These are phyloP conservation scores for Didymella segeticola DNA, from an alignment of 2,329 filamentous ascomycete species.

Conservation along the genomic window DNA sequence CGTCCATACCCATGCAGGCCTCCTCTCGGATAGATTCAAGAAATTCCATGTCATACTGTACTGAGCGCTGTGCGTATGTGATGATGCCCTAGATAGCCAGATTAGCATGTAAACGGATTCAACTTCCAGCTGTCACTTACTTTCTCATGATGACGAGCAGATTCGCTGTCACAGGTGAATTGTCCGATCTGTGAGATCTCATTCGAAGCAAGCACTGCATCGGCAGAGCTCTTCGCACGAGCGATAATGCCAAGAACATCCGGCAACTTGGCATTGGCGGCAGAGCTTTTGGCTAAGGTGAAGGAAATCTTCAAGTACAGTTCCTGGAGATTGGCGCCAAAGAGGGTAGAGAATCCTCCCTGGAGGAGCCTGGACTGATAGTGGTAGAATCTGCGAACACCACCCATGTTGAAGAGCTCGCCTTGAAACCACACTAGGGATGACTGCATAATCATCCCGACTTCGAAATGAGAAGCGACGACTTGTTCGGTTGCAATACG, in stretches of 20 bases:
- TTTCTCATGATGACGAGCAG: conserved; percentile 59
- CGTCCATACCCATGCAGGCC: conserved; percentile 63
- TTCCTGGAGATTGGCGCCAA: conserved; percentile 34
- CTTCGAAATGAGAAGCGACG: conserved; percentile 32
- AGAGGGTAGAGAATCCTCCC: conserved; percentile 31
- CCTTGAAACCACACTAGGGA: conserved; percentile 35
- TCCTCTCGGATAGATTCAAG: conserved; percentile 62
- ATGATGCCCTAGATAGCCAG: conserved; percentile 52
- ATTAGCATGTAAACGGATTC: too few species aligned
- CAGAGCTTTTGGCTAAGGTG: conserved; percentile 35
- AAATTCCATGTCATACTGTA: conserved; percentile 60
- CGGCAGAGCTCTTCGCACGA: conserved; percentile 54
- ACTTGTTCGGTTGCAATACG: conserved; percentile 30
- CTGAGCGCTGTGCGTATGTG: conserved; percentile 57
- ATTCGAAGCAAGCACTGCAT: conserved; percentile 56
- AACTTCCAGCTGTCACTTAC: too few species aligned
- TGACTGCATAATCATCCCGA: conserved; percentile 32
- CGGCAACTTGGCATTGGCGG: conserved; percentile 46
- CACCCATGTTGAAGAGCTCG: conserved; percentile 37
- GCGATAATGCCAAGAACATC: conserved; percentile 55
- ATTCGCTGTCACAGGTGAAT: conserved; percentile 56
- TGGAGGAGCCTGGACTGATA: conserved; percentile 34
- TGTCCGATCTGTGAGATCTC: conserved; percentile 60
- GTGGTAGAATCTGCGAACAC: conserved; percentile 36
- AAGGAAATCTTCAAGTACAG: conserved; percentile 37